Percentiles rank a stretch among this genome's conserved stretches.
These are phyloP conservation scores for Hura crepitans DNA, from an alignment of 441 rosid genomes.

Conservation along the genomic window DNA sequence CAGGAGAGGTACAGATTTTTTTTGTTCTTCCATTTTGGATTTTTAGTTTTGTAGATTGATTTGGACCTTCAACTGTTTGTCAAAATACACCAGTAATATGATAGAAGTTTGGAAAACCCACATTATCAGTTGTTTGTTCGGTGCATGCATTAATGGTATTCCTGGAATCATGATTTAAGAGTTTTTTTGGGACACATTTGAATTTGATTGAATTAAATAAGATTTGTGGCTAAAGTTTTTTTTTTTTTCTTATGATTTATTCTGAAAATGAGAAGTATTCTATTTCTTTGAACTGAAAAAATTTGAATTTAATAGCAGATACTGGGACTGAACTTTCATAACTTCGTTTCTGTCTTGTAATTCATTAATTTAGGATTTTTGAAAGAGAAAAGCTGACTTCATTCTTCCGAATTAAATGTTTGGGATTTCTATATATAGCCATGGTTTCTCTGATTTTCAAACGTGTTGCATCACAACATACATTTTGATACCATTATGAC, in stretches of 20 bases:
- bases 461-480: not conserved
- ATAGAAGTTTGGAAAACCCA: not conserved
- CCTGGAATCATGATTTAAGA: not conserved
- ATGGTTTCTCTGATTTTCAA: not conserved
- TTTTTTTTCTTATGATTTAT: not conserved
- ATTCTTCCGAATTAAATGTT: not conserved
- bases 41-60: not conserved
- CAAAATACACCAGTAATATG: not conserved
- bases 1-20: conserved; percentile 67
- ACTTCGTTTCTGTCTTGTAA: not conserved
- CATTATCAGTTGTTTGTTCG: not conserved
- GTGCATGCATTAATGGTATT: not conserved
- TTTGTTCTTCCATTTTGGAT: not conserved
- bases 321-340: not conserved
- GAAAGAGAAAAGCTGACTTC: not conserved
- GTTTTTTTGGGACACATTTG: not conserved
- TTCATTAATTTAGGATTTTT: not conserved
- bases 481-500: not conserved
- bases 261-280: not conserved
- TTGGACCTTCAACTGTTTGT: not conserved
- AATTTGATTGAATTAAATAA: not conserved
- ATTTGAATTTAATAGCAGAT: not conserved
- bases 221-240: not conserved
- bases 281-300: not conserved
- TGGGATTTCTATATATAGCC: not conserved